Conservation (phyloP, 176 grass and related monocot species). For the Hsuehochloa calcarea region DNA sequence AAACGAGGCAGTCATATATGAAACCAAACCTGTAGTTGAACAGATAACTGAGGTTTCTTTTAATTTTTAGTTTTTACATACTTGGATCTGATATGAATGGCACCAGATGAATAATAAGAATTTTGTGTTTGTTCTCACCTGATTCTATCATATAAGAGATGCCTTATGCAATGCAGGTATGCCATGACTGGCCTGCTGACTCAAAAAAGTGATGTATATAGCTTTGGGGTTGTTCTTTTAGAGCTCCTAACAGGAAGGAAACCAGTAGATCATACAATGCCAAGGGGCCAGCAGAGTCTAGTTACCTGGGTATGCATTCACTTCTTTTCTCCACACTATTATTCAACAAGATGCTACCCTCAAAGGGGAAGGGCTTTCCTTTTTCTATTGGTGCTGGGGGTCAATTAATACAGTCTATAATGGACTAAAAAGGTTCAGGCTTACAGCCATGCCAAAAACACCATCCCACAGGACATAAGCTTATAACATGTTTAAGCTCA, state of each 20-base stretch:
- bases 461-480: neutral
- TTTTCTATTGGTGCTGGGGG: neutral
- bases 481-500: neutral
- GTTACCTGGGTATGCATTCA: conserved; percentile 75
- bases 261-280: conserved; percentile 85
- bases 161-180: conserved; percentile 50
- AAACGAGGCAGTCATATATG: neutral
- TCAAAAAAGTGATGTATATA: conserved; percentile 27
- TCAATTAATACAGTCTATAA: neutral
- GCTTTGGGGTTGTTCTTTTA: conserved; percentile 80
- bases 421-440: neutral
- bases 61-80: neutral
- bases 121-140: neutral
- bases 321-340: neutral
- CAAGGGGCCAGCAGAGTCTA: conserved; percentile 82
- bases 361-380: neutral
- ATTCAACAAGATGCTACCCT: neutral
- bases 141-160: conserved; percentile 11
- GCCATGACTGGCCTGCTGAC: conserved; percentile 77
- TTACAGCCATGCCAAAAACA: neutral
- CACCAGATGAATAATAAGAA: neutral
- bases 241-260: conserved; percentile 82
- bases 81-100: neutral
- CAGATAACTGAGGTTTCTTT: neutral
- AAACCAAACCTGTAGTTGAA: neutral